A percentile compares a stretch with the other conserved stretches of the same genome.
These are phyloP conservation scores for Suhomyces taliae DNA, from an alignment of 1,139 yeast genomes.

Conservation along the genomic window DNA sequence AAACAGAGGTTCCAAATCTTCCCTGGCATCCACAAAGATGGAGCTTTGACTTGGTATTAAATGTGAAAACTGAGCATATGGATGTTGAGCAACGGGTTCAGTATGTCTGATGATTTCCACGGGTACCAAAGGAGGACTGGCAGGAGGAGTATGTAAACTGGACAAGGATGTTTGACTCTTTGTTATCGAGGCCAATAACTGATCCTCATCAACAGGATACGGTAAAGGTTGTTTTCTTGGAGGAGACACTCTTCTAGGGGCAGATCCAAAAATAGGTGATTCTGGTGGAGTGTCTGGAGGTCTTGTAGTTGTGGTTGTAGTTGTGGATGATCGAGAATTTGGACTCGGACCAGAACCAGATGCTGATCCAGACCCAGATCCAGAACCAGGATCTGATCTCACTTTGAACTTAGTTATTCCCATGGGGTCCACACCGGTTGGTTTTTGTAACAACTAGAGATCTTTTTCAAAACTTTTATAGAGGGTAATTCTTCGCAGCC, in stretches of 20 bases:
- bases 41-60: background rate
- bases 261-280: constrained; percentile 5
- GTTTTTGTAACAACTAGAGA: too few relatives aligned
- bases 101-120: background rate
- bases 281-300: constrained; percentile 1
- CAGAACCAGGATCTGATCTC: background rate
- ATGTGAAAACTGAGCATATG: constrained; percentile 5
- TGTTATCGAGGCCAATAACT: constrained; percentile 1
- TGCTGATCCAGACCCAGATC: background rate
- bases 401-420: constrained; percentile 5
- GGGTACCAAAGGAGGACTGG: constrained; percentile 1
- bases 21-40: background rate
- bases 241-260: constrained; percentile 1
- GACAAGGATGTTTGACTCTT: background rate
- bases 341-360: background rate
- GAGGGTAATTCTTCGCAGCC: background rate
- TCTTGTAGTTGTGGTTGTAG: background rate
- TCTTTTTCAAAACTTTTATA: too few relatives aligned
- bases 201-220: constrained; percentile 6
- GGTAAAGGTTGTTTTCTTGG: constrained; percentile 1
- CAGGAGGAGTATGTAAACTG: constrained; percentile 2
- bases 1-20: background rate
- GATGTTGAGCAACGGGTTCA: background rate
- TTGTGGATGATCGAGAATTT: background rate
- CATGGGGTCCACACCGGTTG: background rate